phyloP scores from a whole-genome alignment of 73 alveolate species.

The Tetrahymena borealis region DNA sequence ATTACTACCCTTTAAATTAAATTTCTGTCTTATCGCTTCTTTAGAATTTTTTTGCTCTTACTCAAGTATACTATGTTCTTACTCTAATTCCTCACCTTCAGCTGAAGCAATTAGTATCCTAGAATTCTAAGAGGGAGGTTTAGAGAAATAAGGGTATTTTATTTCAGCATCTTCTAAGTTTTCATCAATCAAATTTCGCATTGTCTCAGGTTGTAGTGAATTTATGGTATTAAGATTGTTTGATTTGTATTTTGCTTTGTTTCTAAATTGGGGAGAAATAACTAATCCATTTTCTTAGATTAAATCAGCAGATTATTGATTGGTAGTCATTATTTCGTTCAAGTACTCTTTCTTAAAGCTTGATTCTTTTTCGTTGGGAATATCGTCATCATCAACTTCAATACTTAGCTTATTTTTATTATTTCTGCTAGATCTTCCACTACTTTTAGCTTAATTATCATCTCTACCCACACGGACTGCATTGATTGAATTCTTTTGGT shows the following conservation, averaged over 20 bases:
- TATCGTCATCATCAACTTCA: neutral
- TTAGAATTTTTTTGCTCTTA: neutral
- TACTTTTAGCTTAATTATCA: neutral
- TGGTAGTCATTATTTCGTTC: neutral
- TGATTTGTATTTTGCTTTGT: too few species aligned
- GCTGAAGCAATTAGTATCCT: neutral
- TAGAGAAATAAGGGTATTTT: neutral
- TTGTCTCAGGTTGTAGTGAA: neutral
- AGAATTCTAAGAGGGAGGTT: neutral
- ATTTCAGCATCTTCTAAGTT: neutral
- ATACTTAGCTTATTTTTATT: neutral
- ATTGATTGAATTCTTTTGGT: neutral
- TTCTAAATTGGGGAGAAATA: too few species aligned
- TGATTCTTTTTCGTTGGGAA: neutral
- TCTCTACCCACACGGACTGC: neutral
- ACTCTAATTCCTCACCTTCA: neutral
- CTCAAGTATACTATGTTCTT: neutral
- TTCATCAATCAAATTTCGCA: neutral
- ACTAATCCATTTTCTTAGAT: too few species aligned
- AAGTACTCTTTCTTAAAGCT: neutral
- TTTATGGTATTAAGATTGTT: neutral
- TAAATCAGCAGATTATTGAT: too few species aligned
- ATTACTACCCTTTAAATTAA: too few species aligned
- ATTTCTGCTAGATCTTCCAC: neutral
- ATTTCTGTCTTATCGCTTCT: neutral